Conservation (phyloP, 2,329 filamentous ascomycete genomes). For the Zymoseptoria crescenta region DNA sequence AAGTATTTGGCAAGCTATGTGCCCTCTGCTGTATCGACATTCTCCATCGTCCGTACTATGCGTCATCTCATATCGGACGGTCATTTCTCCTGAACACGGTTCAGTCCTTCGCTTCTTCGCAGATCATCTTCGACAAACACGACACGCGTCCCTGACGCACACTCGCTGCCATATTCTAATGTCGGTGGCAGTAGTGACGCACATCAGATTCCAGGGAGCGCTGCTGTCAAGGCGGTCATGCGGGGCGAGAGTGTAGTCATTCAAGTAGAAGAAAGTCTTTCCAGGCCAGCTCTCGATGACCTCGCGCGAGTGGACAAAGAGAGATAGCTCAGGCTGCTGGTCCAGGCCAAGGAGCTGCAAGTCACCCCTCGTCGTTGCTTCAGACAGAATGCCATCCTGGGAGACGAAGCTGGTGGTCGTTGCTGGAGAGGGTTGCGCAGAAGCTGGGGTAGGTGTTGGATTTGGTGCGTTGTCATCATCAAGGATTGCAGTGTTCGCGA, state of each 20-base stretch:
- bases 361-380: neutral
- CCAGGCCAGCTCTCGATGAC: neutral
- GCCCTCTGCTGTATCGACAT: too few relatives aligned
- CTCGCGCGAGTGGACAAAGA: neutral
- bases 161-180: neutral
- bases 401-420: neutral
- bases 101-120: neutral
- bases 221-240: neutral
- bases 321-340: neutral
- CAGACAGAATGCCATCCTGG: neutral
- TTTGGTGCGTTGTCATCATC: neutral
- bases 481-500: neutral
- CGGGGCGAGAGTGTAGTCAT: neutral
- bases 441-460: neutral
- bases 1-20: too few relatives aligned
- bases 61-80: too few relatives aligned
- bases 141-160: neutral
- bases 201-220: neutral
- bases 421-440: neutral
- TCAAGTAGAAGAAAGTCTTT: neutral
- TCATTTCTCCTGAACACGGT: too few relatives aligned
- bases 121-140: neutral
- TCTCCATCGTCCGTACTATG: too few relatives aligned
- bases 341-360: neutral
- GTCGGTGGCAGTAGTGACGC: neutral